These are phyloP conservation scores for Seminavis robusta DNA, from an alignment of 108 stramenopile species.

Conservation along the genomic window DNA sequence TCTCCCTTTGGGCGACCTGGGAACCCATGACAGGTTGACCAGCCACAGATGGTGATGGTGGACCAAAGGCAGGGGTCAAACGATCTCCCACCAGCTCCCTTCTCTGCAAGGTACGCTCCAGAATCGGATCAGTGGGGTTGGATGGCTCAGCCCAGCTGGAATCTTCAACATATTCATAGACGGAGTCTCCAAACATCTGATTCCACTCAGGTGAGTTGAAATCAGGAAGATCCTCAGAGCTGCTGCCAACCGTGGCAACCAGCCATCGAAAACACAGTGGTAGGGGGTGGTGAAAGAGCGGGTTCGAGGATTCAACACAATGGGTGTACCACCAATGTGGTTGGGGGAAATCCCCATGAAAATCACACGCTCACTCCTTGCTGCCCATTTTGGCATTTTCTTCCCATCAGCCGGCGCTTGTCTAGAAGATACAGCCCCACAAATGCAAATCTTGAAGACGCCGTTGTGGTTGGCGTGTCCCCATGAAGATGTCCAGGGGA, in stretches of 20 bases:
- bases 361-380: conserved; percentile 7
- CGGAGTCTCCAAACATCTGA: conserved; percentile 16
- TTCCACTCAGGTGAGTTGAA: conserved; percentile 3
- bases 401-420: conserved; percentile 6
- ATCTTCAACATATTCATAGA: conserved; percentile 2
- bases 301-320: conserved; percentile 7
- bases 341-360: background rate
- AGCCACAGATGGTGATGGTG: too few species aligned
- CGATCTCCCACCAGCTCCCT: too few species aligned
- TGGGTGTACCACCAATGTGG: background rate
- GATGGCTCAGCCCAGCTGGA: too few species aligned
- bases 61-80: too few species aligned
- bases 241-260: conserved; percentile 26
- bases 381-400: conserved; percentile 24
- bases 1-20: too few species aligned
- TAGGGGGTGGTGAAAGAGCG: conserved; percentile 29
- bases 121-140: too few species aligned
- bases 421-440: conserved; percentile 36
- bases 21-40: too few species aligned
- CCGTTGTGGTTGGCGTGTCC: conserved; percentile 3
- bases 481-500: conserved; percentile 24
- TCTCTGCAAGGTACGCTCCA: too few species aligned
- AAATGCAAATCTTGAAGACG: conserved; percentile 17
- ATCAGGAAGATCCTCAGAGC: background rate
- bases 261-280: conserved; percentile 42